Percentiles rank a stretch among this genome's conserved stretches.
These are phyloP conservation scores for Cutaneotrichosporon sp. DNA, from an alignment of 1,284 basidiomycete species.

Conservation along the genomic window DNA sequence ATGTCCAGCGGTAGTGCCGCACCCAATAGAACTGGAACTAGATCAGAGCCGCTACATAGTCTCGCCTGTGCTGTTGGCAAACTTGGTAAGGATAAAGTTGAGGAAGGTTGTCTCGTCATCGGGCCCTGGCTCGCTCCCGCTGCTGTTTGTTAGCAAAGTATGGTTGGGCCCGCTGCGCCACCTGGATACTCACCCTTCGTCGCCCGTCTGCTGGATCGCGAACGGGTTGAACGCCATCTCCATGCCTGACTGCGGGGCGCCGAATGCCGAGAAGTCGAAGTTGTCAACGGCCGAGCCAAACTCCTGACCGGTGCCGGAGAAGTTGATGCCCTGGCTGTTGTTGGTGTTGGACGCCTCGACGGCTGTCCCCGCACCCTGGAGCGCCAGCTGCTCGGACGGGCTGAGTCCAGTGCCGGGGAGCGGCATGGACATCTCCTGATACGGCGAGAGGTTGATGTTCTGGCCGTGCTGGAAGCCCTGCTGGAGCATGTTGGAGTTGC, in stretches of 20 bases:
- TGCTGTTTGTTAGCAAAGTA: too few relatives aligned
- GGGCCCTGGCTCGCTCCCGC: conserved; percentile 15
- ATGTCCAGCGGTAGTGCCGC: too few relatives aligned
- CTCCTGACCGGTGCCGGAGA: conserved; percentile 13
- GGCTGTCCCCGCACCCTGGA: conserved; percentile 3
- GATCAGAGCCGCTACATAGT: conserved; percentile 11
- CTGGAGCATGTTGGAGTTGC: not conserved
- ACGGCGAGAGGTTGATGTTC: conserved; percentile 17
- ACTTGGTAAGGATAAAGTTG: conserved; percentile 45
- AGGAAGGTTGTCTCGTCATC: conserved; percentile 43
- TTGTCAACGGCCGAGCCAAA: conserved; percentile 31
- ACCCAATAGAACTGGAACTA: not conserved
- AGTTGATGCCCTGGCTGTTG: conserved; percentile 1
- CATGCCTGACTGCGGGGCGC: conserved; percentile 20
- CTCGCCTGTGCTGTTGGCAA: conserved; percentile 42
- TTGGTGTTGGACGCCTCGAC: not conserved
- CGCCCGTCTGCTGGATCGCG: conserved; percentile 41
- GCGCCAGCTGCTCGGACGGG: conserved; percentile 7
- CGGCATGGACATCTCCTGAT: conserved; percentile 15
- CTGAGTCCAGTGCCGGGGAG: conserved; percentile 3
- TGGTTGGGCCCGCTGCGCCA: not conserved
- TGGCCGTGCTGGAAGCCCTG: conserved; percentile 8
- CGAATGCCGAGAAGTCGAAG: conserved; percentile 43
- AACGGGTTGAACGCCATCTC: conserved; percentile 46
- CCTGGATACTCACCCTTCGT: conserved; percentile 34